Evolutionary conservation across 1,139 yeast genomes (phyloP), one percentile per base, ranked within the genome.

Genomic region (Komagataea norvegica): DNA sequence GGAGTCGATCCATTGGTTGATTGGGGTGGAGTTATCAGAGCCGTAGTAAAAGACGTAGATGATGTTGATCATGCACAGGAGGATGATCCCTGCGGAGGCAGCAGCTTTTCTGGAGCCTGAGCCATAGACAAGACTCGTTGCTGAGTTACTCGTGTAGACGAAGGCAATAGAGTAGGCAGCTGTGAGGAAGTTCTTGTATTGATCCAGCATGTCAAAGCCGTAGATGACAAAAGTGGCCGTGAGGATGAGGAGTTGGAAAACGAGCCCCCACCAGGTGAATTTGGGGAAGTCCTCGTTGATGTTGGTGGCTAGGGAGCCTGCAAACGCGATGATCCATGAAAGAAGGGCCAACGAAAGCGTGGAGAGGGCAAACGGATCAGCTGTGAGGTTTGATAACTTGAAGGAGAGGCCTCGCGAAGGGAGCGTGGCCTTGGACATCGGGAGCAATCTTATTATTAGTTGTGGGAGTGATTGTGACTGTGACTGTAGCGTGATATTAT

Each of bases 231-330:
- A 62, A 35, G 88, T 69, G 25, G 73, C 60, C 7, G 67, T 47
- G 22, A 85, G 71, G 28, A 87, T 56, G 25, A 84, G 48, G 25
- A 88, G 66, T 62, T 91, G 79, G 55, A 79, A 91, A 7, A 84
- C 91, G n/a, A 91, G 62, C 4, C 95, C 95, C 98, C 98, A 91
- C 98, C 98, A 91, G 8, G 93, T 75, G 60, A 91, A 84, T 48
- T 78, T 75, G 2, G 96, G 96, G 57, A 80, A 86, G 6, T 61
- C 40, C 31, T 59, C 58, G 2, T 50, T 40, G 9, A 71, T 62
- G 14, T 68, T 60, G 13, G 80, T 64, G 1, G 93, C 79, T 13
- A 84, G 79, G 10, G 95, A 86, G 2, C 96, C 96, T 5, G 81
- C 93, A 40, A 91, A 68, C 9, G 95, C 85, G 33, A 91, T 74